Evolutionary conservation across 768 basidiomycete species (phyloP).

Genomic region (Gymnopilus dilepis): DNA sequence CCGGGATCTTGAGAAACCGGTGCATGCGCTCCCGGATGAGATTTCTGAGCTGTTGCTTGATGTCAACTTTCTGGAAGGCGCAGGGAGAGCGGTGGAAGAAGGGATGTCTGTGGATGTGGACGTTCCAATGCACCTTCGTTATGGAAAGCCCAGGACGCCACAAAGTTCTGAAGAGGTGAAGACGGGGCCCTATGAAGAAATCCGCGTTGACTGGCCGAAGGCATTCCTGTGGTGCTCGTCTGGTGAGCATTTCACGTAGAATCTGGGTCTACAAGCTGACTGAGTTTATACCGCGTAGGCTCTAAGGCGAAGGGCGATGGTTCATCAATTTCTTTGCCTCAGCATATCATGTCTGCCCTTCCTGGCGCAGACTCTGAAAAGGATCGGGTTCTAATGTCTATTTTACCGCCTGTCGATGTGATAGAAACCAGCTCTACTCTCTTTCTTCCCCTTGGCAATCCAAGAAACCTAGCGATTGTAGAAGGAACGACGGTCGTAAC

Average conservation of each 20-base stretch:
- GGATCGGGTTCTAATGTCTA: constrained; percentile 19
- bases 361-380: constrained; percentile 11
- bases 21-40: constrained; percentile 38
- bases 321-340: constrained; percentile 1
- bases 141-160: constrained; percentile 36
- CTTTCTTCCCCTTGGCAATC: constrained; percentile 43
- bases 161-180: neutral
- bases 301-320: neutral
- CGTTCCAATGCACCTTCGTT: constrained; percentile 54
- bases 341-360: constrained; percentile 17
- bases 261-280: no score
- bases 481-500: constrained; percentile 45
- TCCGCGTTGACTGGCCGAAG: constrained; percentile 40
- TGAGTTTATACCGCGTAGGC: neutral
- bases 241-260: constrained; percentile 23
- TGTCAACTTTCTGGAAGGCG: constrained; percentile 28
- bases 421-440: constrained; percentile 28
- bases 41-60: constrained; percentile 26
- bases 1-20: constrained; percentile 52
- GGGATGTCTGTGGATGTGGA: constrained; percentile 33
- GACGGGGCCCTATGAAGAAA: constrained; percentile 30
- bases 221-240: constrained; percentile 44
- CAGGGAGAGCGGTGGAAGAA: constrained; percentile 3
- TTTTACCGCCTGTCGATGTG: constrained; percentile 23
- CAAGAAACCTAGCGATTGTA: constrained; percentile 42